Base-by-base conservation (phyloP, 495 filamentous ascomycete species). In the Annulohypoxylon nitens region DNA sequence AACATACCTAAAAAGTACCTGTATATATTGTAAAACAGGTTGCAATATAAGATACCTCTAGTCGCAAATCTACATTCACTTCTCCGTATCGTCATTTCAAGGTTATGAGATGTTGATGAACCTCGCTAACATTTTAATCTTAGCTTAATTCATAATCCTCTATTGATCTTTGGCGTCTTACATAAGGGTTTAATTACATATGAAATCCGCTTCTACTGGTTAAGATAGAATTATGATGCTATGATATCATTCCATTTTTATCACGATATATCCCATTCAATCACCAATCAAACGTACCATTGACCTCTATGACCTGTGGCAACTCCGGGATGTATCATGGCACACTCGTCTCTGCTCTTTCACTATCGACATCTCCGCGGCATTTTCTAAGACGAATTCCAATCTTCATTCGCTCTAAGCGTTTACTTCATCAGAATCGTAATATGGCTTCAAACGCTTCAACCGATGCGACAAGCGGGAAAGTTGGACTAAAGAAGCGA, bases 401-500 rank as follows among this genome's bases (percentile, higher is more conserved):
- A 11, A 51, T 8, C 16, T 41, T 33, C 59, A 12, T 20, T 25
- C 8, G 16, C 33, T 18, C 30, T n/a, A 43, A 51, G 4, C 20
- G 1, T 68, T 36, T 37, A 9, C 26, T 60, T 9, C 8, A 37
- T 61, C 51, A 47, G 48, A 58, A 20, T 1, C 41, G 61, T 16
- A 67, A 53, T 20, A 75, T 75, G 67, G 30, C 63, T 55, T 68
- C 72, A 25, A 64, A 14, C 16, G 14, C 63, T 55, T 65, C 72
- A 25, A 64, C 14, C 16, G 14, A 53, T 53, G 54, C 45, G 8
- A 53, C 59, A 9, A 65, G 48, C 12, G 30, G 33, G 4, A 63
- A 61, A 30, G n/a, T 14, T 8, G 18, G 12, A 7, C 48, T 77
- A 7, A 73, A 83, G 67, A 83, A 82, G 54, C 81, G 83, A 67